Base-by-base conservation (phyloP, 2,329 filamentous ascomycete species). In the Thielaviopsis populi region DNA sequence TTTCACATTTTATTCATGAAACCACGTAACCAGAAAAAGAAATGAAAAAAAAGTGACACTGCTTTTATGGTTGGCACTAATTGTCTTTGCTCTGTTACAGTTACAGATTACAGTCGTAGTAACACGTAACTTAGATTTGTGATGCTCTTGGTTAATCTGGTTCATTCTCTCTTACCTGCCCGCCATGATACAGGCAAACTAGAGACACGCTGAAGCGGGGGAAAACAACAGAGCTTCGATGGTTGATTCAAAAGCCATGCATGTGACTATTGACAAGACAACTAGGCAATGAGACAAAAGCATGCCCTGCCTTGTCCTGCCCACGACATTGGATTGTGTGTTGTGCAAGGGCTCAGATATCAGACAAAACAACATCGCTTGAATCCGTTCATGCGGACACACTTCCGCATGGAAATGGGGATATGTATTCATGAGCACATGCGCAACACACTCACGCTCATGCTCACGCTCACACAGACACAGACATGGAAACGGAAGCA, bases 91-190 rank as follows among this genome's bases (percentile, higher is more conserved):
- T 50, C 46, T 19, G 46, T 50, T 50, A 50, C 46, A 50, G 46
- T 50, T 50, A 56, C 24, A 56, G 24, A 8, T 56, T 56, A 56
- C 50, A n/a, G 50, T 56, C 50, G 27, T 22, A 56, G 15, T n/a
- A 56, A 37, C 30, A 56, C 30, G 50, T 56, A 56, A 56, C 50
- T 27, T 56, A 56, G 50, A 56, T 56, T 56, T 56, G 19, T 24
- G 15, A n/a, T 37, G 33, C 3, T 37, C 19, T 50, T 27, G 19
- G 46, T 27, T 50, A 50, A 50, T 50, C 22, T 50, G 24, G 46
- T 50, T 19, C 22, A 50, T 24, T 24, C 46, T 50, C 46, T 50
- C 46, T 24, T 50, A 50, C 46, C 46, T 27, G 24, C 19, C 19
- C 24, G 46, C 19, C 10, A 8, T 10, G 8, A 37, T 7, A 37